Percentiles rank a stretch among this genome's conserved stretches.
phyloP scores from a whole-genome alignment of 257 asterid species.

The Ajuga chamaepitys region DNA sequence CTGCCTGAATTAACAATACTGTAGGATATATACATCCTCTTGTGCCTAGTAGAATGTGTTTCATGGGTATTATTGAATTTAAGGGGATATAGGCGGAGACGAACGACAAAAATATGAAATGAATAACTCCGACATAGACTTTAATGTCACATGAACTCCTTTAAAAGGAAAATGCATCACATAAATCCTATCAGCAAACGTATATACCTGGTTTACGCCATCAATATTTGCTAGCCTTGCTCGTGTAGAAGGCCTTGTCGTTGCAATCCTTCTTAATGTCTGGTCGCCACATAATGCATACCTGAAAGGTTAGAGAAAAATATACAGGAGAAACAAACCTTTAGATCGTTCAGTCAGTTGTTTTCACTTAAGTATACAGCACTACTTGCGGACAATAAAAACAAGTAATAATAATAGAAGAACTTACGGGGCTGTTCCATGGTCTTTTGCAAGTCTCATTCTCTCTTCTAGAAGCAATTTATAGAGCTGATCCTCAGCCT shows the following conservation, averaged over 20 bases:
- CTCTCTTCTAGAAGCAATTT: conserved; percentile 79
- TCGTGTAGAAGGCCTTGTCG: conserved; percentile 78
- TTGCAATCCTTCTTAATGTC: conserved; percentile 74
- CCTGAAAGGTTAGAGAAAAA: conserved; percentile 36
- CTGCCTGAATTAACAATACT: neutral
- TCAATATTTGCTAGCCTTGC: conserved; percentile 96
- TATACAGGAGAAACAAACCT: conserved; percentile 1
- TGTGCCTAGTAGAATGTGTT: too few species aligned
- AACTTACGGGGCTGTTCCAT: conserved; percentile 90
- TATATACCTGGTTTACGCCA: conserved; percentile 88
- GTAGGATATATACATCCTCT: too few species aligned
- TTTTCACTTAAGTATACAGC: neutral
- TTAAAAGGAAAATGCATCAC: neutral
- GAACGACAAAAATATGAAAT: too few species aligned
- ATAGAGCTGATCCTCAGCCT: conserved; percentile 70
- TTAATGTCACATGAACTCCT: neutral
- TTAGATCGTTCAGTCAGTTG: neutral
- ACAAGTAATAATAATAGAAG: neutral
- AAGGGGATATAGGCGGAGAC: too few species aligned
- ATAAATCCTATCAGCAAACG: neutral
- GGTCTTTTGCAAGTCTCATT: conserved; percentile 69
- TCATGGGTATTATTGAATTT: too few species aligned
- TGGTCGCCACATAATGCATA: conserved; percentile 94
- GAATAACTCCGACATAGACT: neutral
- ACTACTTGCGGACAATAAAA: neutral